Evolutionary conservation across 306 rosid species (phyloP), one percentile per base, ranked within the genome.

Genomic region (Cucurbita maxima): DNA sequence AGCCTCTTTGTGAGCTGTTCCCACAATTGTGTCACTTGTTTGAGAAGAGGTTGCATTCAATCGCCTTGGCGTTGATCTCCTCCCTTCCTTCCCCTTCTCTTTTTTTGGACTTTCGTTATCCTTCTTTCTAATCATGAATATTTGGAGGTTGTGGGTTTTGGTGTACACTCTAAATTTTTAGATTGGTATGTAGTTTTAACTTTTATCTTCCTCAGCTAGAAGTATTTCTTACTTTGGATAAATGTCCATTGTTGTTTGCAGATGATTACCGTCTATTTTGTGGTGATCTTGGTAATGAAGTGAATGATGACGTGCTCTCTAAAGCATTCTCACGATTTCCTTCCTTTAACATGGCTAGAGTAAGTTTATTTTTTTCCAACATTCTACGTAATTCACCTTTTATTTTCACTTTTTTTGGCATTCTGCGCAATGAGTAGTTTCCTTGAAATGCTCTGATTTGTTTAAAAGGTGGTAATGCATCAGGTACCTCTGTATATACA

Each of bases 241-340:
- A 69, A 25, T 81, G 73, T 71, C 10, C 37, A 51, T 66, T 61
- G 71, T 64, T 45, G 73, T 41, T 73, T 60, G 75, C 86, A 94
- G 99, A 89, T 91, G 96, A 94, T 68, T 91, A 87, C 79, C 88
- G 92, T 56, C 85, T 91, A 70, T 94, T 94, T 77, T 94, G 96
- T 74, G 97, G 99, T 38, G 97, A 91, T 84, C 95, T 94, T 61
- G 99, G 99, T 68, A 94, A 94, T 71, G 99, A 94, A 88, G 99
- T 91, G 85, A 94, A 91, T 50, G 99, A 94, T 77, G 97, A 94
- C 73, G 96, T 91, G 76, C 97, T 94, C 79, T 80, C 99, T 3
- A 94, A 94, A 83, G 87, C 99, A 68, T 94, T 94, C 84, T 80
- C 99, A 7, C 87, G 96, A 45, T 94, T 94, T 75, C 96, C 97